Base-by-base conservation (phyloP, 116 monocot genomes). In the Dioscorea cayenensis region DNA sequence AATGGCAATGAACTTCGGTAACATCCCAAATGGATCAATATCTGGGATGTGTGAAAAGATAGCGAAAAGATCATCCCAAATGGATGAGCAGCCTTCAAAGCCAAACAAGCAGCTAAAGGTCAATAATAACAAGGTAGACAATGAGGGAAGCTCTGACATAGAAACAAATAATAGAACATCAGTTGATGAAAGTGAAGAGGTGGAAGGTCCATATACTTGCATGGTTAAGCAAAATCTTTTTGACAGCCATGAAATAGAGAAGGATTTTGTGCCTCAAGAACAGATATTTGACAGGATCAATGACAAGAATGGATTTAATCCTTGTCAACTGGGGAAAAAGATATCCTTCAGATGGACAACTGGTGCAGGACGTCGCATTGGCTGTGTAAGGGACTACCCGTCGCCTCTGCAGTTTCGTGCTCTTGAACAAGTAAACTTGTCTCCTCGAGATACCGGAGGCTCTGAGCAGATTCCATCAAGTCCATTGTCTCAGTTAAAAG, bases 371-470 rank as follows among this genome's bases (percentile, higher is more conserved):
- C 91, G 91, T 70, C 77, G 99, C 19, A 99, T 99, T 36, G 89
- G 94, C 16, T 91, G 84, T 58, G 89, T 99, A 18, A 89, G 94
- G 68, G 94, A 99, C 70, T 99, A 87, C 71, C 94, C 99, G 0
- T 85, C 87, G 0, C 89, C 94, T 64, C 84, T 99, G 4, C 91
- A 87, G 60, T 82, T 89, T 38, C 87, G 75, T 27, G 88, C 85
- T 12, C 51, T 99, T 32, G 94, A 99, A 66, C 79, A 99, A 77
- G 82, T 91, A 14, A 80, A 77, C 73, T 76, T 99, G 50, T 94
- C 99, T 49, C 91, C 94, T 8, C 79, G 77, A 66, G 48, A 65
- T 14, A 23, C 75, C 6, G 68, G 48, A 5, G 5, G 66, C 21
- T n/a, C 65, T 6, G 72, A 66, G 28, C 52, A 71, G 14, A 69